Base-by-base conservation (phyloP, 1,284 basidiomycete species). In the Tylopilus orsonianus region DNA sequence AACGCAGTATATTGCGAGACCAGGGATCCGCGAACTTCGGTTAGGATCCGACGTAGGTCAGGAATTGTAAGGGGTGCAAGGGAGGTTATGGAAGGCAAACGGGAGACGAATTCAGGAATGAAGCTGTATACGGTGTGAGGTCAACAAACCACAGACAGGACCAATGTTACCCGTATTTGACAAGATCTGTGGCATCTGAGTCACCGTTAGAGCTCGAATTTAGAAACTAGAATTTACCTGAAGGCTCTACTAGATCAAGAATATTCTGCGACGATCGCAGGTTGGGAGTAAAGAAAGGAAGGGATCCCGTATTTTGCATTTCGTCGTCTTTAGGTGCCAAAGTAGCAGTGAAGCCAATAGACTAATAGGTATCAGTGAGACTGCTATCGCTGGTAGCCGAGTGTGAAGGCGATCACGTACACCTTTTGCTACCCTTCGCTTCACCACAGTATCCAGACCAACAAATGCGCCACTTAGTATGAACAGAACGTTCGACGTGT, bases 391-490 rank as follows among this genome's bases (percentile, higher is more conserved):
- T 33, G 4, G 7, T n/a, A n/a, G 18, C 41, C 10, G 10, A 23
- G 19, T 9, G 35, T 41, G n/a, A 40, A 24, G 50, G n/a, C 32
- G 14, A 26, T 27, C 42, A 46, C 87, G 61, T 61, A 93, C 92
- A 5, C 92, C 91, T 71, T 92, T 93, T 10, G 84, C 81, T 16
- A 92, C 74, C 30, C 93, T 78, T 41, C 85, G 76, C 58, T 84
- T 84, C 51, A 97, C 83, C 24, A 97, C 74, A 41, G 77, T 81
- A 29, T 97, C 94, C 38, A 97, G 71, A 1, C 95, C 95, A 10
- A 97, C 93, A 64, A 97, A 97, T 0, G 94, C 94, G 0, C 95
- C 94, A 39, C 90, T 94, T 10, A 95, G 67, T 50, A 97, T 89
- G 69, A 97, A 97, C 18, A 97, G 71, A 20, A 97, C 81, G 61